Percentiles rank a stretch among this genome's conserved stretches.
phyloP scores from a whole-genome alignment of 148 eudicot species.

The Silene uniflora region DNA sequence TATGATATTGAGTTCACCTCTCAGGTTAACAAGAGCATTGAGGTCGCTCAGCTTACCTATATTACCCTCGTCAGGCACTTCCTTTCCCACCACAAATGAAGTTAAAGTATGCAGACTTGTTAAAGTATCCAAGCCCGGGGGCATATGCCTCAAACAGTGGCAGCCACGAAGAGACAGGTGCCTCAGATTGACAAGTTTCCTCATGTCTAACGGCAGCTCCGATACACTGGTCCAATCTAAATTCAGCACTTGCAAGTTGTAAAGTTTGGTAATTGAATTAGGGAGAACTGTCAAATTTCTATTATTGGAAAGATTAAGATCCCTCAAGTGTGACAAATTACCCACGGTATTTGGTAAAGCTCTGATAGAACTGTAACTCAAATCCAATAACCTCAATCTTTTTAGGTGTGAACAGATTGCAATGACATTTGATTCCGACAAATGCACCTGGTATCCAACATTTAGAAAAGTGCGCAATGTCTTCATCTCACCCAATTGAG shows the following conservation, averaged over 20 bases:
- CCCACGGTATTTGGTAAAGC: constrained; percentile 27
- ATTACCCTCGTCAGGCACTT: neutral
- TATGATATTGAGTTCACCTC: no score
- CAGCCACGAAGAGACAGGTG: neutral
- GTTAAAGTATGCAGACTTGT: constrained; percentile 14
- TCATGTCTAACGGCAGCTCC: constrained; percentile 15
- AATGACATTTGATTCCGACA: neutral
- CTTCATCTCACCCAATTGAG: neutral
- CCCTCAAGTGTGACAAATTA: no score
- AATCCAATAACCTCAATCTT: constrained; percentile 27
- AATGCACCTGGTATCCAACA: neutral
- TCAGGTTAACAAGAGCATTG: no score
- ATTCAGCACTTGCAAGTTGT: constrained; percentile 17
- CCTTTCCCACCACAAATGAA: constrained; percentile 2
- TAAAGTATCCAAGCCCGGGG: constrained; percentile 7
- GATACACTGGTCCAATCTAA: neutral
- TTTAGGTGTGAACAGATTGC: constrained; percentile 17
- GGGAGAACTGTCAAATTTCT: no score
- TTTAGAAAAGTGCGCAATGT: constrained; percentile 22
- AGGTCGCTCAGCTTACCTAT: no score
- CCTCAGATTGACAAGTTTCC: constrained; percentile 19
- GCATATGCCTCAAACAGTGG: constrained; percentile 10
- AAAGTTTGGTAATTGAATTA: no score
- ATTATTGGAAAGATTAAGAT: no score
- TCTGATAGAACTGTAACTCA: neutral